Evolutionary conservation across 345 rosid genomes (phyloP).

Genomic region (Syzygium oleosum): DNA sequence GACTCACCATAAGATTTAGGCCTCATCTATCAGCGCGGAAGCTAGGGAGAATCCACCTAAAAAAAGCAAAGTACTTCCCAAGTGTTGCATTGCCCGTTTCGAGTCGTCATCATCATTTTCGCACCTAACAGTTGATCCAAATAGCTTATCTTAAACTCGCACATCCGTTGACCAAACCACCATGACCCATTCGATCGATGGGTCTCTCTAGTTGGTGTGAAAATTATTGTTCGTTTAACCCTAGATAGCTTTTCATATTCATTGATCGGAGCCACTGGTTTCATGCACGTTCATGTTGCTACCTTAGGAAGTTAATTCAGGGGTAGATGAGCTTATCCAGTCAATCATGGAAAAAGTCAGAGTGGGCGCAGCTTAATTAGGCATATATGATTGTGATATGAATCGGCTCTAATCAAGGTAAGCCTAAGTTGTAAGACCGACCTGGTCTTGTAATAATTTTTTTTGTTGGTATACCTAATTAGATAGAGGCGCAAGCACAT

Average conservation of each 20-base stretch:
- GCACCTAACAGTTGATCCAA: neutral
- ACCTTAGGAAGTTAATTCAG: neutral
- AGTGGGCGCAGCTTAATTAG: neutral
- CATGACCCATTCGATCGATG: neutral
- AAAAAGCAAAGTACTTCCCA: neutral
- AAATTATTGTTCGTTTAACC: neutral
- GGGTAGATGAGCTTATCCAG: neutral
- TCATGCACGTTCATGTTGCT: neutral
- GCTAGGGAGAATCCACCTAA: neutral
- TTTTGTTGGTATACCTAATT: neutral
- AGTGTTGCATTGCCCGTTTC: neutral
- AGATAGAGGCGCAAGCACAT: neutral
- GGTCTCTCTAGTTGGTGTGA: neutral
- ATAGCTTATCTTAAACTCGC: neutral
- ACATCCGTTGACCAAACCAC: neutral
- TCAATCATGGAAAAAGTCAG: neutral
- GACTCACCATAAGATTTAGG: neutral
- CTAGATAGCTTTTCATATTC: neutral
- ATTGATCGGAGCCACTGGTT: neutral
- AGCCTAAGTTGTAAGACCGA: neutral
- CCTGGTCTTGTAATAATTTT: neutral
- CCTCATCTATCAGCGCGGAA: neutral
- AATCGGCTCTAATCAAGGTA: neutral
- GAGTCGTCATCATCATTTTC: neutral
- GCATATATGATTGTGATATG: neutral